Evolutionary conservation across 2,329 filamentous ascomycete species (phyloP), one percentile per base, ranked within the genome.

Genomic region (Raffaelea deltoideospora): DNA sequence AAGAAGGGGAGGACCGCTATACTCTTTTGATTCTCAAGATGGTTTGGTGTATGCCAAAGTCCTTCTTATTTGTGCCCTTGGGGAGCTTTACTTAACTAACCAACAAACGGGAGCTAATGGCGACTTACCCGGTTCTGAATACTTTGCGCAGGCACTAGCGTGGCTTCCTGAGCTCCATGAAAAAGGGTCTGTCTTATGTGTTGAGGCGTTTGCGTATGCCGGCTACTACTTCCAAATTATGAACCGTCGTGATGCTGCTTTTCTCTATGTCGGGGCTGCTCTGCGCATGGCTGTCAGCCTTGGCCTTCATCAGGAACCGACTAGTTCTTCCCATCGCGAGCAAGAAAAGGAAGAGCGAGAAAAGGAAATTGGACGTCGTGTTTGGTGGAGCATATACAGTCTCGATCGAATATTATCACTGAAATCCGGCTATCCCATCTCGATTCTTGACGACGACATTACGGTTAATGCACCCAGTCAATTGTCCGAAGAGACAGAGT

Each of bases 201-300:
- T 72, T 3, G 67, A 72, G 46, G 65, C 69, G 2, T 51, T 72
- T 8, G 64, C 65, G 9, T 59, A 70, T 33, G 59, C 68, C 2
- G 67, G 65, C 13, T 71, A 71, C 44, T 72, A 69, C 30, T 63
- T 72, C 59, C 67, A 72, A 42, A 71, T 69, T 41, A 55, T 72
- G 41, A 70, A 71, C 44, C 58, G 65, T 1, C 56, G 64, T 17
- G 67, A 72, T 47, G 65, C 66, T 3, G 67, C 68, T 0, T 72
- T 67, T 37, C 53, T 71, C 17, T 71, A 70, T 41, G 61, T 67
- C 15, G 67, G 66, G 8, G 55, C 66, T 28, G 68, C 68, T 4
- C 50, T 72, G 20, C 62, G 67, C 11, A 72, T 72, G 68, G 68
- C 68, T 9, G 67, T 72, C 22, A 68, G 63, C 7, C 54, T 72